These are phyloP conservation scores for Fusarium liriodendri DNA, from an alignment of 2,329 filamentous ascomycete species.

Conservation along the genomic window DNA sequence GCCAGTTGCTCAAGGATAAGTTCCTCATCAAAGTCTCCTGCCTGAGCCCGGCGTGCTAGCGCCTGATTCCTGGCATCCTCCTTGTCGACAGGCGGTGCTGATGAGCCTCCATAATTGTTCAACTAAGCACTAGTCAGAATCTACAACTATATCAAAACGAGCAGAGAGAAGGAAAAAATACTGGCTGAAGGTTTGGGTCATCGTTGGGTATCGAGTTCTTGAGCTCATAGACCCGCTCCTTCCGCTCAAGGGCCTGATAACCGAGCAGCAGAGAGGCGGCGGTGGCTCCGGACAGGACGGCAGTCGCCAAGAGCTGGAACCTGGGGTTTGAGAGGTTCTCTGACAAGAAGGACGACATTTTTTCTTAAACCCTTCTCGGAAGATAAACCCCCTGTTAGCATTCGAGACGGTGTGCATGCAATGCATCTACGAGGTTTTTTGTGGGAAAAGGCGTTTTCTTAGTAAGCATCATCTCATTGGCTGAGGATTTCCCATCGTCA, in stretches of 20 bases:
- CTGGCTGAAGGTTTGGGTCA: constrained; percentile 34
- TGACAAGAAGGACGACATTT: constrained; percentile 58
- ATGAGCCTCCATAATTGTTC: constrained; percentile 69
- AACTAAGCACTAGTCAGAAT: constrained; percentile 57
- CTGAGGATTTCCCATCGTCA: constrained; percentile 23
- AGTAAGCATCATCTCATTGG: constrained; percentile 36
- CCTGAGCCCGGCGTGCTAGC: constrained; percentile 69
- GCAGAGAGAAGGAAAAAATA: constrained; percentile 3
- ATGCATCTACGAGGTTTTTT: constrained; percentile 17
- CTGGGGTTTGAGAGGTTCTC: constrained; percentile 58
- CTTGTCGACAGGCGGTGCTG: constrained; percentile 60
- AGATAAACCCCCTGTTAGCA: constrained; percentile 2
- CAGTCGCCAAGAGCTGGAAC: constrained; percentile 76
- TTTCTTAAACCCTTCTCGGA: constrained; percentile 33
- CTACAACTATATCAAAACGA: constrained; percentile 13
- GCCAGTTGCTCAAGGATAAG: constrained; percentile 95
- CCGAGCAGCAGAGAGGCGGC: constrained; percentile 71
- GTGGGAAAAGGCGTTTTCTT: constrained; percentile 21
- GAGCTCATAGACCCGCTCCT: constrained; percentile 65
- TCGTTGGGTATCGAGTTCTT: constrained; percentile 68
- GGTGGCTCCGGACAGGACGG: constrained; percentile 71
- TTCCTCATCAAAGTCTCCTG: constrained; percentile 76
- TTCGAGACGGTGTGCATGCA: neutral
- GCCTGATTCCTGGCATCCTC: constrained; percentile 71
- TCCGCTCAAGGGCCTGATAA: constrained; percentile 69